Evolutionary conservation across 208 protist species (phyloP).

Genomic region (Wallacemonas sp.): DNA sequence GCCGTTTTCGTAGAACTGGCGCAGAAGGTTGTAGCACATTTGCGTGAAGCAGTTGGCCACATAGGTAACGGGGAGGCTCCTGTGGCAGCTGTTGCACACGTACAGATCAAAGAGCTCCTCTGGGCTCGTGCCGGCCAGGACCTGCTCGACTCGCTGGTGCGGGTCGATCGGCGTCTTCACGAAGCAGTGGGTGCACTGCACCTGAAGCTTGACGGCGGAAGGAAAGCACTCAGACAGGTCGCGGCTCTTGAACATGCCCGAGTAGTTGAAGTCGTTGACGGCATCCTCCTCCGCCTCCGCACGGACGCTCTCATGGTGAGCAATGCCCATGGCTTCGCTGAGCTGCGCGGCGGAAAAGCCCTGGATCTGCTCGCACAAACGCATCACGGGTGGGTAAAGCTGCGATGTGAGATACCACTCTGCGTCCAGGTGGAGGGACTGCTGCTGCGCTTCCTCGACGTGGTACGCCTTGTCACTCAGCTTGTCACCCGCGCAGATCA

Average conservation of each 20-base stretch:
- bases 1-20: constrained; percentile 84
- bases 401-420: constrained; percentile 96
- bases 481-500: constrained; percentile 92
- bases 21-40: constrained; percentile 65
- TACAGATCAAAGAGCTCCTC: constrained; percentile 67
- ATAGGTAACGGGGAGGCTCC: constrained; percentile 54
- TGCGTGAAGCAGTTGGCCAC: constrained; percentile 86
- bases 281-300: constrained; percentile 27
- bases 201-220: constrained; percentile 64
- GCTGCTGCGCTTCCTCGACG: constrained; percentile 84
- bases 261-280: constrained; percentile 77
- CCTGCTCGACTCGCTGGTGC: constrained; percentile 69
- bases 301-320: constrained; percentile 32
- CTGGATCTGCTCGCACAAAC: constrained; percentile 94
- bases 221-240: constrained; percentile 80
- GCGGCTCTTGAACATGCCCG: constrained; percentile 68
- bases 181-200: constrained; percentile 71
- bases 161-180: constrained; percentile 77
- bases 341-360: constrained; percentile 82
- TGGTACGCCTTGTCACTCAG: constrained; percentile 80
- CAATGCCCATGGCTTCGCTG: constrained; percentile 86
- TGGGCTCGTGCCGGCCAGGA: constrained; percentile 28
- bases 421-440: constrained; percentile 73
- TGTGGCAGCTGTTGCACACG: constrained; percentile 67
- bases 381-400: constrained; percentile 94